A percentile compares a stretch with the other conserved stretches of the same genome.
phyloP scores from a whole-genome alignment of 2,329 filamentous ascomycete genomes.

The Scytalidium lignicola region DNA sequence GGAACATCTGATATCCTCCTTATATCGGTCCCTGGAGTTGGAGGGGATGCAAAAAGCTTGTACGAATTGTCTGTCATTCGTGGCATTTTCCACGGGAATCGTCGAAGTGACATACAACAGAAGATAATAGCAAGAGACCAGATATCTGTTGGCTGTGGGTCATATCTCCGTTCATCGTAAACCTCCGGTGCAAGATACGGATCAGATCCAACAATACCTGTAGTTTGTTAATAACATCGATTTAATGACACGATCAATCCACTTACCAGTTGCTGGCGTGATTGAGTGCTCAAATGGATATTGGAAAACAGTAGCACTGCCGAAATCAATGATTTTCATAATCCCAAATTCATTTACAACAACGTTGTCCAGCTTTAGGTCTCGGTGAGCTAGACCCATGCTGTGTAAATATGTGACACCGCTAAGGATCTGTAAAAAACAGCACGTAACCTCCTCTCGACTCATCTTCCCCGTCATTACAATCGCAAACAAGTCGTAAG shows the following conservation, averaged over 20 bases:
- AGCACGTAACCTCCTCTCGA: slow-evolving; percentile 83
- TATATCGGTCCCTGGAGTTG: slow-evolving; percentile 59
- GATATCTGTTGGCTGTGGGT: slow-evolving; percentile 89
- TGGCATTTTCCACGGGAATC: slow-evolving; percentile 97
- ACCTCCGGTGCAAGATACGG: slow-evolving; percentile 96
- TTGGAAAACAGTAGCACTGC: slow-evolving; percentile 91
- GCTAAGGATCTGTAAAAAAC: slow-evolving; percentile 89
- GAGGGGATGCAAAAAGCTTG: slow-evolving; percentile 83
- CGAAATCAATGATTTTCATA: slow-evolving; percentile 99
- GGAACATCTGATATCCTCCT: slow-evolving; percentile 17
- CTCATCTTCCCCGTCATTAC: slow-evolving; percentile 99
- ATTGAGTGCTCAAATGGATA: slow-evolving; percentile 95
- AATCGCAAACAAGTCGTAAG: slow-evolving; percentile 92
- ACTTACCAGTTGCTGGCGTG: slow-evolving; percentile 73
- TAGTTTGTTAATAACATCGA: slow-evolving; percentile 7
- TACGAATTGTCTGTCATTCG: slow-evolving; percentile 89
- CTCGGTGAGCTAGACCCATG: slow-evolving; percentile 90
- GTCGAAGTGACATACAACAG: slow-evolving; percentile 93
- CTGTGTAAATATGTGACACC: slow-evolving; percentile 92
- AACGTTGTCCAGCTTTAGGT: slow-evolving; percentile 95
- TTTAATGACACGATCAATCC: neutral
- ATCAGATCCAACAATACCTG: slow-evolving; percentile 77
- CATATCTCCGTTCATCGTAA: slow-evolving; percentile 88
- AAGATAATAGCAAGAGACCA: slow-evolving; percentile 99
- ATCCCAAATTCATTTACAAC: slow-evolving; percentile 95